A percentile compares a stretch with the other conserved stretches of the same genome.
These are phyloP conservation scores for Kurtzmaniella natalensis DNA, from an alignment of 1,139 yeast genomes.

Conservation along the genomic window DNA sequence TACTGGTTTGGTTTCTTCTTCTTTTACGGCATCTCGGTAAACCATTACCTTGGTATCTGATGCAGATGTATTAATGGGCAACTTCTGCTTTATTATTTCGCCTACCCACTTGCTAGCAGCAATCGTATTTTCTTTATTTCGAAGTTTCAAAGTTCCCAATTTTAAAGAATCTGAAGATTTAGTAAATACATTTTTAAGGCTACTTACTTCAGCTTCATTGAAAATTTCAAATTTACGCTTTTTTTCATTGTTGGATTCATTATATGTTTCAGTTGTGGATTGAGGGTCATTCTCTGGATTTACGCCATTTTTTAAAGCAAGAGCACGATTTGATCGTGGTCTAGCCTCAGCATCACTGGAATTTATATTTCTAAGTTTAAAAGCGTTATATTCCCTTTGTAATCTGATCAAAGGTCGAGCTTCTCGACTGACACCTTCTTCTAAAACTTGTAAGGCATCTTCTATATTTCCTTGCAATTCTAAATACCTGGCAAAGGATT, in stretches of 20 bases:
- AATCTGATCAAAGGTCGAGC: slow-evolving; percentile 68
- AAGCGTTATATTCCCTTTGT: slow-evolving; percentile 43
- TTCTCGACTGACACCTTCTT: slow-evolving; percentile 51
- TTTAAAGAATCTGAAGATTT: slow-evolving; percentile 11
- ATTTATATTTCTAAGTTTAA: slow-evolving; percentile 19
- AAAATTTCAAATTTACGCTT: slow-evolving; percentile 28
- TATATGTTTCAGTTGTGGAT: slow-evolving; percentile 1
- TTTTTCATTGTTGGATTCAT: slow-evolving; percentile 12
- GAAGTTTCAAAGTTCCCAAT: slow-evolving; percentile 46
- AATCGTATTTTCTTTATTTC: slow-evolving; percentile 63
- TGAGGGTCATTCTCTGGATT: too few species aligned
- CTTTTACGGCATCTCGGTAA: slow-evolving; percentile 32
- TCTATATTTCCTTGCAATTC: slow-evolving; percentile 47
- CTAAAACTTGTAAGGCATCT: slow-evolving; percentile 64
- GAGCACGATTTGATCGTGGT: slow-evolving; percentile 13
- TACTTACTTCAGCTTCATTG: slow-evolving; percentile 20
- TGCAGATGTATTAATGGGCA: slow-evolving; percentile 8
- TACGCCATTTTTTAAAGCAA: slow-evolving; percentile 29
- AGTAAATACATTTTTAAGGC: slow-evolving; percentile 28
- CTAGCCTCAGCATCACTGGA: background rate
- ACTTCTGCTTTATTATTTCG: slow-evolving; percentile 45
- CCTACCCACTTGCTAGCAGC: slow-evolving; percentile 67
- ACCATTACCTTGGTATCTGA: slow-evolving; percentile 30
- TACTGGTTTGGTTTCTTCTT: slow-evolving; percentile 15
- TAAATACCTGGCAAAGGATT: slow-evolving; percentile 68